A percentile compares a stretch with the other conserved stretches of the same genome.
Evolutionary conservation across 805 yeast genomes (phyloP).

Genomic region (Cyberlindnera suaveolens): DNA sequence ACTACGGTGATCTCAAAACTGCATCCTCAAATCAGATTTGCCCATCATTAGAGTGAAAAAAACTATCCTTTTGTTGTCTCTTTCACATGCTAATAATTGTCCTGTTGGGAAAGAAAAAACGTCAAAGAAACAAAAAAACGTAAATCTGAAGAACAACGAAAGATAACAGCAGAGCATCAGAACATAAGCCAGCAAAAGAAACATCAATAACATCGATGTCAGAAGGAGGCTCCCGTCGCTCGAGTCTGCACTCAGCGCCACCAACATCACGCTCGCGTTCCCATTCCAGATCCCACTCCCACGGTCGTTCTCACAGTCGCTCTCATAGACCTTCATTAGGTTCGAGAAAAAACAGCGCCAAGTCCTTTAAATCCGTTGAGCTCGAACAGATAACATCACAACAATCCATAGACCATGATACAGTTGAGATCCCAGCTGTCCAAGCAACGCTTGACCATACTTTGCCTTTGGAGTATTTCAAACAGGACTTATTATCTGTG

Average conservation of each 20-base stretch:
- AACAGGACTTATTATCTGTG: conserved; percentile 67
- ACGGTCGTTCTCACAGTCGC: conserved; percentile 13
- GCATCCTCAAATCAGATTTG: no score
- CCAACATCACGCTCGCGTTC: not conserved
- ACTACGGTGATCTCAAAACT: no score
- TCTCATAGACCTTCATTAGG: conserved; percentile 17
- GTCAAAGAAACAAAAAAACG: no score
- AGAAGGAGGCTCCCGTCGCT: not conserved
- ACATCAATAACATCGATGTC: no score
- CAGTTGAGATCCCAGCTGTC: conserved; percentile 37
- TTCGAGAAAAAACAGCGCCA: conserved; percentile 6
- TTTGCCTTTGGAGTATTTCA: conserved; percentile 78
- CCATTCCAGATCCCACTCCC: conserved; percentile 6
- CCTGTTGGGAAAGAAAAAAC: no score
- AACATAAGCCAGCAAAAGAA: no score
- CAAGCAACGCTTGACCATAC: conserved; percentile 64
- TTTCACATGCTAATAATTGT: no score
- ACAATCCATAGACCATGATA: conserved; percentile 2
- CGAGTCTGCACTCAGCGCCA: not conserved
- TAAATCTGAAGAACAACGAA: no score
- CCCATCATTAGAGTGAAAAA: no score
- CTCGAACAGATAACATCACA: conserved; percentile 4
- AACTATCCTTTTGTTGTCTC: no score
- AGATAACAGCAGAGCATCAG: no score
- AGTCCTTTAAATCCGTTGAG: conserved; percentile 10